Conservation (phyloP, 2,329 filamentous ascomycete genomes). For the Colletotrichum spaethianum region DNA sequence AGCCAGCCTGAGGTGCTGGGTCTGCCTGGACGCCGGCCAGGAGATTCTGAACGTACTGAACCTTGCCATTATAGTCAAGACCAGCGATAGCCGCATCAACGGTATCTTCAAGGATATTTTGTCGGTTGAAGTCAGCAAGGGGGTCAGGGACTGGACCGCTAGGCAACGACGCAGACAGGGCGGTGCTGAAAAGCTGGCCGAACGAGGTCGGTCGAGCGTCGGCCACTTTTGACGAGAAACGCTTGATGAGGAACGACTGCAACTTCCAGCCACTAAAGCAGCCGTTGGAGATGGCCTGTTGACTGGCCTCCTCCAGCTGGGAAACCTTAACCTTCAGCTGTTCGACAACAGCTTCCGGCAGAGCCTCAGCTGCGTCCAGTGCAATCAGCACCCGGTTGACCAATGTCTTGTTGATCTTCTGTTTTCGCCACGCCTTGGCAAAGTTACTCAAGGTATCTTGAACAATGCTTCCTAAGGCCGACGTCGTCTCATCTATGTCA, state of each 20-base stretch:
- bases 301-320: constrained; percentile 53
- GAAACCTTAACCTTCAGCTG: constrained; percentile 51
- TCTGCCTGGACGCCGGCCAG: constrained; percentile 42
- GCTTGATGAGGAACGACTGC: constrained; percentile 58
- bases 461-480: constrained; percentile 14
- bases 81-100: constrained; percentile 50
- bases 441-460: constrained; percentile 31
- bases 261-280: constrained; percentile 62
- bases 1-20: not conserved
- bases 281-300: constrained; percentile 51
- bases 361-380: constrained; percentile 46
- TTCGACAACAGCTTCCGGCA: constrained; percentile 49
- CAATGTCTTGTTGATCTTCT: constrained; percentile 21
- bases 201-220: constrained; percentile 53
- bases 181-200: constrained; percentile 38
- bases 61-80: constrained; percentile 50
- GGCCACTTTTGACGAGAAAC: constrained; percentile 52
- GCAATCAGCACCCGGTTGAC: constrained; percentile 32
- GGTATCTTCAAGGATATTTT: constrained; percentile 49
- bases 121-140: constrained; percentile 26
- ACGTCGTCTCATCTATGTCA: constrained; percentile 1
- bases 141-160: constrained; percentile 26
- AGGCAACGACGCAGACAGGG: constrained; percentile 9
- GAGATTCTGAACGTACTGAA: constrained; percentile 57
- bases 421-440: constrained; percentile 27